These are phyloP conservation scores for Fusarium virguliforme DNA, from an alignment of 2,329 filamentous ascomycete genomes.

Conservation along the genomic window DNA sequence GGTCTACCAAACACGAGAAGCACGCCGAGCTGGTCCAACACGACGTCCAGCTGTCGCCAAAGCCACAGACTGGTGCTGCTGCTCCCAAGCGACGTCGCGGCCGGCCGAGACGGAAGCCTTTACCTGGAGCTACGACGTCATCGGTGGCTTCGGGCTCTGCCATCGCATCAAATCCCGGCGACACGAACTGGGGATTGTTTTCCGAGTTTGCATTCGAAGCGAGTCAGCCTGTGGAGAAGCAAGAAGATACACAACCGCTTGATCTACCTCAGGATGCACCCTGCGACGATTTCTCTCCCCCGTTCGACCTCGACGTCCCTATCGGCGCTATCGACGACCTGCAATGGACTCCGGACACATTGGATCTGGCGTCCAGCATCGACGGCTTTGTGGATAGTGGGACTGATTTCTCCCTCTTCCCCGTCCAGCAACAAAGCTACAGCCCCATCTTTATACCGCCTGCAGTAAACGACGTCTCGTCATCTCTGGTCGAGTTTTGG, in stretches of 20 bases:
- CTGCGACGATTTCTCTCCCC: slow-evolving; percentile 10
- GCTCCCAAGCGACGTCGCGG: slow-evolving; percentile 29
- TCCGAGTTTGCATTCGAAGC: slow-evolving; percentile 30
- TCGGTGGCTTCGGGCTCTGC: neutral
- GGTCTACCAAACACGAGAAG: slow-evolving; percentile 47
- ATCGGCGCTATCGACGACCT: slow-evolving; percentile 15
- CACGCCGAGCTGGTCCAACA: slow-evolving; percentile 29
- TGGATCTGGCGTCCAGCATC: slow-evolving; percentile 21
- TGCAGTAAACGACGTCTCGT: slow-evolving; percentile 39
- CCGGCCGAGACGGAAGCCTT: slow-evolving; percentile 22
- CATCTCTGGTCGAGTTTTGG: slow-evolving; percentile 56
- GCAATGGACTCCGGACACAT: slow-evolving; percentile 21
- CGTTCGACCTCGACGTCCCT: slow-evolving; percentile 20
- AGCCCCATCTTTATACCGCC: slow-evolving; percentile 29
- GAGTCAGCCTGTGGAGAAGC: neutral
- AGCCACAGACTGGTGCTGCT: neutral
- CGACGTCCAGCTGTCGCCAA: slow-evolving; percentile 19
- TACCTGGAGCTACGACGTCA: slow-evolving; percentile 1
- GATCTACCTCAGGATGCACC: neutral
- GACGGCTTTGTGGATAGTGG: neutral
- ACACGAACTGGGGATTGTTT: slow-evolving; percentile 23
- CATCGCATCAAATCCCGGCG: neutral
- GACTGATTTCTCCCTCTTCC: slow-evolving; percentile 19
- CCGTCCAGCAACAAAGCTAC: slow-evolving; percentile 25
- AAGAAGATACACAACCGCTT: accelerated